Base-by-base conservation (phyloP, 2,329 filamentous ascomycete genomes). In the Trematosphaeria pertusa region DNA sequence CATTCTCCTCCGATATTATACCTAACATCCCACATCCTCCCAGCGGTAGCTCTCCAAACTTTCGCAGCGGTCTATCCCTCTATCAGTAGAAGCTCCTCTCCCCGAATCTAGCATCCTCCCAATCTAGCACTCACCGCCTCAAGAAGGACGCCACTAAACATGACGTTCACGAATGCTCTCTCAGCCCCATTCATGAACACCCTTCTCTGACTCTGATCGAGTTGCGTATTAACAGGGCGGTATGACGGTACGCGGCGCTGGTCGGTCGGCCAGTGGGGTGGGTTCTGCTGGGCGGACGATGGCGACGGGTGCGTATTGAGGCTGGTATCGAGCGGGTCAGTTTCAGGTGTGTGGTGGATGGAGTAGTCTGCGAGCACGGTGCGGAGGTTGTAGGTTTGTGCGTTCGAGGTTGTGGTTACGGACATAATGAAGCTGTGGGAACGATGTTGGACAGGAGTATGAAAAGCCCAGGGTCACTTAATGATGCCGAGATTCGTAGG, bases 1-100 rank as follows among this genome's bases (percentile, higher is more conserved):
- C 71, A 80, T 61, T 84, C 81, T 10, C 81, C 81, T 9, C 82
- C 81, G 46, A 84, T 66, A 22, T 76, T 73, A 56, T 81, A 82
- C 22, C 72, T 72, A 39, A 82, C 63, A 48, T 78, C 70, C 58
- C 79, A 79, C 8, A 81, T 48, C 48, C 63, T 77, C 0, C 80
- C 81, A 2, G 74, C 70, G 0, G 80, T 82, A 4, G 64, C 65
- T n/a, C 75, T 65, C 81, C 81, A 84, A 1, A 78, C 44, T 32
- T 77, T 71, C 3, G 75, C 71, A 6, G 65, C 60, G 41, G 74
- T 65, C 72, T 77, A 42, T 37, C 9, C 9, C 14, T 30, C 36
- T n/a, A 38, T 46, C n/a, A 40, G 36, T n/a, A n/a, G n/a, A n/a
- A n/a, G n/a, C n/a, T n/a, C n/a, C n/a, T n/a, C n/a, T n/a, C n/a